phyloP scores from a whole-genome alignment of 345 rosid genomes.

The Brassica juncea region DNA sequence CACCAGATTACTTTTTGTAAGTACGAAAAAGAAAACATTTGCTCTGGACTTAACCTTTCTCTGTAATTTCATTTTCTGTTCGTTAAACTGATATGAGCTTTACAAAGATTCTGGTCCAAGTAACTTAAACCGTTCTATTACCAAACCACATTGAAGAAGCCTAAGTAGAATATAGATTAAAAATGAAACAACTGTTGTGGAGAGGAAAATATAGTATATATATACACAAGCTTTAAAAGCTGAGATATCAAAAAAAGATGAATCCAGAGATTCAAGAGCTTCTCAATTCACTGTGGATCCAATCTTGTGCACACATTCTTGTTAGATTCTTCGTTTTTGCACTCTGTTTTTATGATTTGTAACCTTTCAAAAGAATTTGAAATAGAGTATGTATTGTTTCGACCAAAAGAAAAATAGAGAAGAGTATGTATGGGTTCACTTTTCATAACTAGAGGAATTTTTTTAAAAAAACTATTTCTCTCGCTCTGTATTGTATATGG shows the following conservation, averaged over 20 bases:
- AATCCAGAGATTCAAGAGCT: conserved; percentile 30
- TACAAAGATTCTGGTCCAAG: conserved; percentile 12
- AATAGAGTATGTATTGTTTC: too few species aligned
- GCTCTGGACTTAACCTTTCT: neutral
- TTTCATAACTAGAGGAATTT: too few species aligned
- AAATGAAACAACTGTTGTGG: conserved; percentile 4
- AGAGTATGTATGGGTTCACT: too few species aligned
- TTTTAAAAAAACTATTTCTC: too few species aligned
- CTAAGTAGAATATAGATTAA: neutral
- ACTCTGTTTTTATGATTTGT: too few species aligned
- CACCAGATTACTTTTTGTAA: conserved; percentile 80
- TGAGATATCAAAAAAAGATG: neutral
- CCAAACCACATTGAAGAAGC: neutral
- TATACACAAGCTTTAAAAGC: neutral
- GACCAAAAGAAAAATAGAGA: too few species aligned
- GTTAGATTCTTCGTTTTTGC: too few species aligned
- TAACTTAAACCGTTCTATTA: neutral
- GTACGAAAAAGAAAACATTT: neutral
- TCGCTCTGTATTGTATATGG: too few species aligned
- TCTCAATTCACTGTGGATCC: conserved; percentile 59
- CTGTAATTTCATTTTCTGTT: conserved; percentile 7
- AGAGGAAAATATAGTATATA: neutral
- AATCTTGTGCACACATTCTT: conserved; percentile 64
- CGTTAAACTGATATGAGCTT: neutral
- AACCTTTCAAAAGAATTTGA: too few species aligned